Conservation (phyloP, 495 filamentous ascomycete genomes). For the Clavariopsis aquatica region DNA sequence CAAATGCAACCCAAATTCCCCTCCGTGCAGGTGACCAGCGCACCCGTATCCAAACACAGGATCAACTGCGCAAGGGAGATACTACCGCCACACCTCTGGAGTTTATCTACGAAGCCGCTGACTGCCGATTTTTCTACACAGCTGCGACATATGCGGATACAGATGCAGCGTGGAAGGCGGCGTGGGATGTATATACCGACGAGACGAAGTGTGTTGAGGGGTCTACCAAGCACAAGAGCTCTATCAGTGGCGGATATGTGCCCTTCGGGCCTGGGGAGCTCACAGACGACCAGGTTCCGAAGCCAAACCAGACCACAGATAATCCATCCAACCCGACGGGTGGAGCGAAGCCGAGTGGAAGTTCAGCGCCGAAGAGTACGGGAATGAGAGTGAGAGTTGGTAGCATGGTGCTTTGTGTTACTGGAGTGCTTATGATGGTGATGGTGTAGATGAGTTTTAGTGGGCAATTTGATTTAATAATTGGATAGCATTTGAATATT, state of each 20-base stretch:
- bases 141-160: conserved; percentile 5
- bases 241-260: conserved; percentile 35
- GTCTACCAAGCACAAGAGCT: conserved; percentile 15
- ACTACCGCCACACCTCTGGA: conserved; percentile 20
- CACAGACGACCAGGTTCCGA: conserved; percentile 5
- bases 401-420: not conserved
- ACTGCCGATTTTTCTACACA: conserved; percentile 33
- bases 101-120: conserved; percentile 35
- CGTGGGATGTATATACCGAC: conserved; percentile 15
- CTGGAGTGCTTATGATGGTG: not conserved
- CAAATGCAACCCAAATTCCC: conserved; percentile 4
- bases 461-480: not conserved
- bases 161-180: conserved; percentile 23
- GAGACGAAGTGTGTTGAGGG: conserved; percentile 25
- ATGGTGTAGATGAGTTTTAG: too few relatives aligned
- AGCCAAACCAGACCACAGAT: not conserved
- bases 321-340: not conserved
- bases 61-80: conserved; percentile 31
- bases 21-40: conserved; percentile 7
- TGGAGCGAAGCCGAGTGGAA: not conserved
- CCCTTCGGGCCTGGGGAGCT: conserved; percentile 40
- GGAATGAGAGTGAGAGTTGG: not conserved
- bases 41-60: conserved; percentile 21
- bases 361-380: not conserved
- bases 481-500: too few relatives aligned